Conservation (phyloP, 2,329 filamentous ascomycete genomes). For the Exutisphaerella laricina region DNA sequence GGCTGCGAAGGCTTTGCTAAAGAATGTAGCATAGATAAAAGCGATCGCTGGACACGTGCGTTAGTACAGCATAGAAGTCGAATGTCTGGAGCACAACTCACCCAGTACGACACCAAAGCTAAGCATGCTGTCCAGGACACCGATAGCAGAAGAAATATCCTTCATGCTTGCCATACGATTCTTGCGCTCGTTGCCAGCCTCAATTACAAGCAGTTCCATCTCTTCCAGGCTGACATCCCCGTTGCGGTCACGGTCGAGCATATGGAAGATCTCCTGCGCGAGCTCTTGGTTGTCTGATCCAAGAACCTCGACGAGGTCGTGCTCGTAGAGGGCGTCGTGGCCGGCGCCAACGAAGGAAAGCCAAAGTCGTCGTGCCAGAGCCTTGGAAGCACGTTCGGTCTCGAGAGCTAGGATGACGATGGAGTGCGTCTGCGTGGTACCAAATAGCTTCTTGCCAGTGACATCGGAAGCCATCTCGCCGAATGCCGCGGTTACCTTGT, state of each 20-base stretch:
- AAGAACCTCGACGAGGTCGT: conserved; percentile 26
- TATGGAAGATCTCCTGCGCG: conserved; percentile 29
- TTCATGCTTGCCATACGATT: conserved; percentile 27
- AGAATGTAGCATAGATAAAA: conserved; percentile 33
- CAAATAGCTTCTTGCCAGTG: conserved; percentile 82
- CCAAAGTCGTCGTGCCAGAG: conserved; percentile 32
- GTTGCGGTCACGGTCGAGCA: conserved; percentile 30
- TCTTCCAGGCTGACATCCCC: conserved; percentile 33
- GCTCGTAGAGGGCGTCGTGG: conserved; percentile 20
- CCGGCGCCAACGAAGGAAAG: conserved; percentile 29
- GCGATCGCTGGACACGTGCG: conserved; percentile 25
- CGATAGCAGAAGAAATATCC: conserved; percentile 32
- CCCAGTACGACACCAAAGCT: conserved; percentile 37
- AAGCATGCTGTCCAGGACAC: conserved; percentile 30
- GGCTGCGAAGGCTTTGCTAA: conserved; percentile 26
- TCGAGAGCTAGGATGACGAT: conserved; percentile 29
- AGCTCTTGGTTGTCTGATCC: conserved; percentile 21
- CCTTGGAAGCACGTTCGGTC: conserved; percentile 25
- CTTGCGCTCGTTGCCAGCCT: conserved; percentile 26
- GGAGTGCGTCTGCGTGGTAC: conserved; percentile 22
- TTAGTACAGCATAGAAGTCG: not conserved
- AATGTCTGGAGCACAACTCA: conserved; percentile 33
- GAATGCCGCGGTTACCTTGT: conserved; percentile 78
- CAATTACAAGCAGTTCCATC: conserved; percentile 28
- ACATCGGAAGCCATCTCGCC: conserved; percentile 82